Evolutionary conservation across 2,329 filamentous ascomycete species (phyloP).

Genomic region (Neurospora sp.): DNA sequence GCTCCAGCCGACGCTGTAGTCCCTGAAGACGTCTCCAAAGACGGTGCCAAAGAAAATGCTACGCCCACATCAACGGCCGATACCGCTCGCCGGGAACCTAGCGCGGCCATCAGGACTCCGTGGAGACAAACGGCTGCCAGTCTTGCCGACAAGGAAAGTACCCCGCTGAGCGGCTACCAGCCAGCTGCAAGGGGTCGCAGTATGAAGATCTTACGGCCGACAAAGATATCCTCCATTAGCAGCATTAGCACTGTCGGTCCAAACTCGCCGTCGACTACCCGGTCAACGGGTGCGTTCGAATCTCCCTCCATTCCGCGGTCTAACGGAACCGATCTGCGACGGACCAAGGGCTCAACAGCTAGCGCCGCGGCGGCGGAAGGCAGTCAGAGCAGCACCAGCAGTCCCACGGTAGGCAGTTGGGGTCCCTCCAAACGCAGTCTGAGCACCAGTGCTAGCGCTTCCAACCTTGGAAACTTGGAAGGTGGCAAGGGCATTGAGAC

Average conservation of each 20-base stretch:
- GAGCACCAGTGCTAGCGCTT: constrained; percentile 22
- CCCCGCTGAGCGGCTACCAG: constrained; percentile 57
- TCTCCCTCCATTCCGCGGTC: constrained; percentile 34
- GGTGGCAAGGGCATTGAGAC: constrained; percentile 17
- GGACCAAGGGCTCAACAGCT: constrained; percentile 40
- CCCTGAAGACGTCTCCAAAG: constrained; percentile 10
- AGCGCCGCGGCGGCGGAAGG: constrained; percentile 15
- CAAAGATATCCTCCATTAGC: constrained; percentile 34
- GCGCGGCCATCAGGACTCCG: constrained; percentile 56
- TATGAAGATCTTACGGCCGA: constrained; percentile 86
- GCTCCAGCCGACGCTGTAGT: neutral
- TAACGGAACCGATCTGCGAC: constrained; percentile 35
- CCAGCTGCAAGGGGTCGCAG: constrained; percentile 54
- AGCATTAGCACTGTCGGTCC: constrained; percentile 21
- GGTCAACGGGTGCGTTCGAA: constrained; percentile 44
- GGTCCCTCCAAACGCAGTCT: constrained; percentile 43
- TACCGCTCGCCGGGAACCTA: constrained; percentile 32
- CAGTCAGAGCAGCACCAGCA: constrained; percentile 12
- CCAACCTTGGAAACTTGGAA: constrained; percentile 2
- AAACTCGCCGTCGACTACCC: constrained; percentile 37
- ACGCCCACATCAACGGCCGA: constrained; percentile 11
- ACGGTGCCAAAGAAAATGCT: constrained; percentile 20
- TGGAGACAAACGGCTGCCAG: constrained; percentile 52
- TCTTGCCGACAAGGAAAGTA: constrained; percentile 40
- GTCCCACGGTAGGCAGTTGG: constrained; percentile 32